Base-by-base conservation (phyloP, 371 early-diverging fungal species). In the Mortierella sp. region DNA sequence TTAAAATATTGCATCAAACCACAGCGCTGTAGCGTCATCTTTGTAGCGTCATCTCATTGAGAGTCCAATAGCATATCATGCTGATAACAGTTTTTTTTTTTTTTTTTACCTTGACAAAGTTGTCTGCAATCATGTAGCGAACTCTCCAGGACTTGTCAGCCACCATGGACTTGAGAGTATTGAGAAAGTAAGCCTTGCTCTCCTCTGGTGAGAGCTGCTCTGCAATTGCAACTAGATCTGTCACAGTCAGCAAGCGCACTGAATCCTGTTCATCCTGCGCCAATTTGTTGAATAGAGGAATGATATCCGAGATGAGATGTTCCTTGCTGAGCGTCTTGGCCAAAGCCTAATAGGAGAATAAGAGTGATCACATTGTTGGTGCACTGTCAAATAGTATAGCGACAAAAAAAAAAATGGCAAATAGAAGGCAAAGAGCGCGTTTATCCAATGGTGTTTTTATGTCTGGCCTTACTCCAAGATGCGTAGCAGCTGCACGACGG, bases 101-200 rank as follows among this genome's bases (percentile, higher is more conserved):
- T n/a, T 28, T 45, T 35, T 62, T 77, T 88, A 96, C 95, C 89
- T 93, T 89, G 54, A 94, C 96, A 87, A 97, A 97, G 88, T 97
- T 96, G 65, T 97, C 96, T 5, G 98, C 98, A 85, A 97, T 93
- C 96, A 97, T 97, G 83, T 98, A 99, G 59, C 98, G 90, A 45
- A 99, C 98, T 75, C 99, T 91, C 99, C 99, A 99, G 60, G 96
- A 96, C 83, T 96, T 97, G 87, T 99, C 99, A 26, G 89, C 86
- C 61, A 93, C 94, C 86, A 98, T 87, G 45, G 86, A 86, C 62
- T 92, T 90, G 62, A 99, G 90, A 49, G 90, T 86, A 68, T 90
- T 89, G 57, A 96, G 84, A 67, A 97, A 86, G 70, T 93, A 89
- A 43, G 89, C 86, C 83, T 91, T 93, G 77, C 86, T 89, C 84